Evolutionary conservation across 306 rosid genomes (phyloP).

Genomic region (Quercus glauca): DNA sequence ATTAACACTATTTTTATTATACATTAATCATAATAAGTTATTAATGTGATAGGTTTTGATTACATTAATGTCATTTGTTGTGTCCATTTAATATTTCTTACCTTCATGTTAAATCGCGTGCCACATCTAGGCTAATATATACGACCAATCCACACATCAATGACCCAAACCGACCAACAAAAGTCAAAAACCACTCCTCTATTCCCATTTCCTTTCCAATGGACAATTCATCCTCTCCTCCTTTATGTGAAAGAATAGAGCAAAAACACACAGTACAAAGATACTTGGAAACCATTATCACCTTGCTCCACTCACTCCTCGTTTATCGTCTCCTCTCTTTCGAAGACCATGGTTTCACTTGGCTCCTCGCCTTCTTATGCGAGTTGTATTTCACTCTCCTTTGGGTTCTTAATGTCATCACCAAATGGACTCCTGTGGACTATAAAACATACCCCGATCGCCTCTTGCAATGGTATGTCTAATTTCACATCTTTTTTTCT

Average conservation of each 20-base stretch:
- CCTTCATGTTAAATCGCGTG: too few species aligned
- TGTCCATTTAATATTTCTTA: too few species aligned
- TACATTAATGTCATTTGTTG: too few species aligned
- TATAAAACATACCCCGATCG: constrained; percentile 37
- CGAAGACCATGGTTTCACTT: constrained; percentile 28
- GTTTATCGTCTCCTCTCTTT: constrained; percentile 29
- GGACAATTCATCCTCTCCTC: too few species aligned
- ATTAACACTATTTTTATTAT: too few species aligned
- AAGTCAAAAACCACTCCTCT: too few species aligned
- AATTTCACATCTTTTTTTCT: background rate
- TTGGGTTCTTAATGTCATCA: constrained; percentile 31
- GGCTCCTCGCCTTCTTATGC: constrained; percentile 53
- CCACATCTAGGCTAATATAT: too few species aligned
- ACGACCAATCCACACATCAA: too few species aligned
- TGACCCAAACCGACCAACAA: too few species aligned
- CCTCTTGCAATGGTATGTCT: constrained; percentile 39
- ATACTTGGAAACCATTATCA: constrained; percentile 24
- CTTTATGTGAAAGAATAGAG: constrained; percentile 26
- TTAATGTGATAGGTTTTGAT: too few species aligned
- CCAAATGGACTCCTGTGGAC: constrained; percentile 48
- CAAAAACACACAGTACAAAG: constrained; percentile 8
- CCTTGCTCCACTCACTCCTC: constrained; percentile 42
- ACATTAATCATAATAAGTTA: too few species aligned
- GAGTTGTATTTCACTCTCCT: constrained; percentile 60
- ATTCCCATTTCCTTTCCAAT: too few species aligned